Evolutionary conservation across 768 basidiomycete genomes (phyloP).

Genomic region (Collybia sordida): DNA sequence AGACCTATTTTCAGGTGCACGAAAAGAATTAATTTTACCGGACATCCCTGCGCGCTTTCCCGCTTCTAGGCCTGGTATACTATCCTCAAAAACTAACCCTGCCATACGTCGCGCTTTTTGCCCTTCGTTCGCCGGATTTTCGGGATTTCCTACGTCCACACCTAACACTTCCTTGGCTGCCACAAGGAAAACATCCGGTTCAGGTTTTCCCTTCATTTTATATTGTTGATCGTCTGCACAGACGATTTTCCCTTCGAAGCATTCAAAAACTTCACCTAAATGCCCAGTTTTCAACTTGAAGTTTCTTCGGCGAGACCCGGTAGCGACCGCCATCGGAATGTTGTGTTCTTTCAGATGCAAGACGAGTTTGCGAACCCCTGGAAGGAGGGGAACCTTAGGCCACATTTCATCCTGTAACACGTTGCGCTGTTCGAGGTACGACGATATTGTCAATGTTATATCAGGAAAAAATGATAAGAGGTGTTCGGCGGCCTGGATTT

Average conservation of each 20-base stretch:
- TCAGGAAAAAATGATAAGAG: constrained; percentile 78
- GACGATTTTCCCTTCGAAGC: constrained; percentile 64
- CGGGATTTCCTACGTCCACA: constrained; percentile 52
- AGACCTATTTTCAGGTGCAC: background rate
- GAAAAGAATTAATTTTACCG: constrained; percentile 43
- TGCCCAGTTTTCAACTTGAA: constrained; percentile 68
- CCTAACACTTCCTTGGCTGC: constrained; percentile 64
- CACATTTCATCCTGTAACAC: constrained; percentile 61
- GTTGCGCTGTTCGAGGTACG: constrained; percentile 58
- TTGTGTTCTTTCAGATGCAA: constrained; percentile 63
- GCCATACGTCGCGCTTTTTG: constrained; percentile 49
- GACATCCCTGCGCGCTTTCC: constrained; percentile 86
- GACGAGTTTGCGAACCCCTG: constrained; percentile 70
- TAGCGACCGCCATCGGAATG: constrained; percentile 82
- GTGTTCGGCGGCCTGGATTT: constrained; percentile 59
- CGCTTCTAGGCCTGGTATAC: constrained; percentile 72
- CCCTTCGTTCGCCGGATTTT: constrained; percentile 27
- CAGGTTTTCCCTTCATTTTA: constrained; percentile 69
- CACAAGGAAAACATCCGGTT: constrained; percentile 77
- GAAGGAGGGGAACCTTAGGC: constrained; percentile 71
- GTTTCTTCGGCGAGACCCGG: constrained; percentile 67
- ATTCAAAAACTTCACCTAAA: constrained; percentile 54
- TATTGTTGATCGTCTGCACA: constrained; percentile 68
- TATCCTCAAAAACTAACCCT: constrained; percentile 85
- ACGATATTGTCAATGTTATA: constrained; percentile 61